phyloP scores from a whole-genome alignment of 495 filamentous ascomycete species.

The Penicillium cataractarum region DNA sequence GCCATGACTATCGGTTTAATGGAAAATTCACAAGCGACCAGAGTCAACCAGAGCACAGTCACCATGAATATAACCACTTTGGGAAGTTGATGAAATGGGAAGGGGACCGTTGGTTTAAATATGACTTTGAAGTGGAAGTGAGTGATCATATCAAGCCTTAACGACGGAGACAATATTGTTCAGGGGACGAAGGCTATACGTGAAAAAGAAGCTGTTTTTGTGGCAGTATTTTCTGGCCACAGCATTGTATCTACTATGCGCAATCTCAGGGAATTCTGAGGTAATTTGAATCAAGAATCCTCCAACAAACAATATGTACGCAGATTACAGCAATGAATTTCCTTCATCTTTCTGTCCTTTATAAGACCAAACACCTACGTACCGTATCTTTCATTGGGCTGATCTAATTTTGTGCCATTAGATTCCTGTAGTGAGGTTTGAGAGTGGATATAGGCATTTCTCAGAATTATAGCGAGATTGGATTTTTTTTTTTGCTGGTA shows the following conservation, averaged over 20 bases:
- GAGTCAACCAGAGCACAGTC: conserved; percentile 2
- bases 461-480: conserved; percentile 1
- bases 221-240: neutral
- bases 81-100: conserved; percentile 6
- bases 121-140: conserved; percentile 6
- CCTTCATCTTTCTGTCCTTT: neutral
- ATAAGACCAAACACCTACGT: neutral
- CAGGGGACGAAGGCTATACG: neutral
- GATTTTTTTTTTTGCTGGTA: neutral
- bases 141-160: neutral
- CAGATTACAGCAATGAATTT: neutral
- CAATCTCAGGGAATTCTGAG: conserved; percentile 2
- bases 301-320: neutral
- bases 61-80: conserved; percentile 3
- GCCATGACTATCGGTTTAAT: conserved; percentile 3
- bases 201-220: neutral
- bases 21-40: conserved; percentile 5
- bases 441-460: conserved; percentile 1
- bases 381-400: neutral
- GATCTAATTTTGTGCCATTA: neutral
- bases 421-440: neutral
- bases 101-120: conserved; percentile 3
- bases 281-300: neutral
- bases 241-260: conserved; percentile 1
- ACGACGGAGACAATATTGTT: neutral